phyloP scores from a whole-genome alignment of 495 filamentous ascomycete species.

The Chaetomium fimeti region DNA sequence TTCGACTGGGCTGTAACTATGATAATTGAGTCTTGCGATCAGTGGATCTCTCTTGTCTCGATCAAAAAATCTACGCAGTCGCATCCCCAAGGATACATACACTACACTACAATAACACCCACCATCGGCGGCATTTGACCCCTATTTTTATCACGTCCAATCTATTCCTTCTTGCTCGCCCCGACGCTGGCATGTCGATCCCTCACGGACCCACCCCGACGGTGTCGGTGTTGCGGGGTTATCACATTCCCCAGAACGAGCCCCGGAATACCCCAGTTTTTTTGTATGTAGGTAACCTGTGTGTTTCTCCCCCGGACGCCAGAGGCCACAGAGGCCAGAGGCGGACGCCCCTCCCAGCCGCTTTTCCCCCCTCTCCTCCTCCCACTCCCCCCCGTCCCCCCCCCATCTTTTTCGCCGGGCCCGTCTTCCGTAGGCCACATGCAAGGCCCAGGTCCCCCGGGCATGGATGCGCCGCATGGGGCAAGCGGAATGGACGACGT shows the following conservation, averaged over 20 bases:
- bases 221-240: constrained; percentile 13
- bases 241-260: not conserved
- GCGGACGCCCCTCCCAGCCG: too few relatives aligned
- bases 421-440: constrained; percentile 16
- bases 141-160: constrained; percentile 3
- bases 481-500: constrained; percentile 8
- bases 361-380: not conserved
- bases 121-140: constrained; percentile 3
- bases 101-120: not conserved
- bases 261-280: not conserved
- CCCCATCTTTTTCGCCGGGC: constrained; percentile 8
- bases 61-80: not conserved
- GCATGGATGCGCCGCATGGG: constrained; percentile 5
- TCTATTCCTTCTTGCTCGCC: not conserved
- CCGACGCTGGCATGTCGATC: not conserved
- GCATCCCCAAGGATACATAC: not conserved
- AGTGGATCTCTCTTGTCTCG: not conserved
- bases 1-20: not conserved
- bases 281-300: not conserved
- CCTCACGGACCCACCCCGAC: not conserved
- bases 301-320: not conserved
- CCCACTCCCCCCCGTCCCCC: not conserved
- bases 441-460: constrained; percentile 9
- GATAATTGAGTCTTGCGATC: not conserved
- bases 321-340: too few relatives aligned